Evolutionary conservation across 805 yeast species (phyloP).

Genomic region (Zygotorulaspora danielsina): DNA sequence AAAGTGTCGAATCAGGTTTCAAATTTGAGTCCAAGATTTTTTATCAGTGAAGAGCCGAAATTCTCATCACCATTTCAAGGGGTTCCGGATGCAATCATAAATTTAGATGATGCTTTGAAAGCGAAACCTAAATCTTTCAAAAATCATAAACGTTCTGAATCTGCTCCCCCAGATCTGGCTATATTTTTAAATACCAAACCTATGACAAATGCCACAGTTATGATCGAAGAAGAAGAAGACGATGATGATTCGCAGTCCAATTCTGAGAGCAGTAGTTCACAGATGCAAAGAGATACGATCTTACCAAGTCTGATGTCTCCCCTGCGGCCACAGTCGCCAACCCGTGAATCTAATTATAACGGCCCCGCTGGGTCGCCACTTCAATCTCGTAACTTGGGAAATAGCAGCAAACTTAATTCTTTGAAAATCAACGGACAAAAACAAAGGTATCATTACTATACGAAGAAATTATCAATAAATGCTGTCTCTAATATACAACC

Average conservation of each 20-base stretch:
- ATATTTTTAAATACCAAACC: constrained; percentile 17
- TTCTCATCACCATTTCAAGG: constrained; percentile 31
- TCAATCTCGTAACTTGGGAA: constrained; percentile 5
- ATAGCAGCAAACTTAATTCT: constrained; percentile 22
- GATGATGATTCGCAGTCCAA: constrained; percentile 3
- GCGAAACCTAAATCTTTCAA: constrained; percentile 33
- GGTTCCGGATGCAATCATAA: constrained; percentile 53
- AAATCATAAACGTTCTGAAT: constrained; percentile 50
- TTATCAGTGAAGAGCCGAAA: constrained; percentile 33
- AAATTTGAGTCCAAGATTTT: constrained; percentile 28
- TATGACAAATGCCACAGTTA: constrained; percentile 3
- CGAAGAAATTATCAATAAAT: constrained; percentile 28
- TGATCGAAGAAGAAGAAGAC: constrained; percentile 26
- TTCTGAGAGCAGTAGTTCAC: constrained; percentile 2
- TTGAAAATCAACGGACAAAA: constrained; percentile 34
- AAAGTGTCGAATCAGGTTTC: constrained; percentile 4
- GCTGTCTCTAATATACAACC: constrained; percentile 18
- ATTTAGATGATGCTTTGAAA: constrained; percentile 50
- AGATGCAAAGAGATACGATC: constrained; percentile 1
- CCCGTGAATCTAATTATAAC: constrained; percentile 2
- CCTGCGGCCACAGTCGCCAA: constrained; percentile 22
- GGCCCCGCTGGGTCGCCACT: constrained; percentile 4
- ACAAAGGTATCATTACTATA: constrained; percentile 32
- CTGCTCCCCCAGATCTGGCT: constrained; percentile 50
- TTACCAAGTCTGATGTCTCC: constrained; percentile 21